Base-by-base conservation (phyloP, 495 filamentous ascomycete species). In the Peziza echinospora region DNA sequence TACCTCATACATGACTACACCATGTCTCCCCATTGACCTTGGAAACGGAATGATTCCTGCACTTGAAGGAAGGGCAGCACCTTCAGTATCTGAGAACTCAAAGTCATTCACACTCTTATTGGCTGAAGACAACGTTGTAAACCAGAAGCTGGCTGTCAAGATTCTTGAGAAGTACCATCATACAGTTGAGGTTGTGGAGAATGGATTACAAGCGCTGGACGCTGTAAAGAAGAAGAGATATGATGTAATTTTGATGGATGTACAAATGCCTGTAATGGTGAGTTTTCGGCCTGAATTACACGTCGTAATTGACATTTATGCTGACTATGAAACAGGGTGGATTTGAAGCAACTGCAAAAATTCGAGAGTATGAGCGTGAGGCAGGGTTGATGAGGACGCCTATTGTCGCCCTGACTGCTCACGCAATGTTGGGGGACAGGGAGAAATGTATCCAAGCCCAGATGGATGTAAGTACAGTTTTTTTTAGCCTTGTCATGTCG, bases 181-280 rank as follows among this genome's bases (percentile, higher is more conserved):
- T 62, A 81, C 78, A 11, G 87, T 96, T 24, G 91, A 86, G 11
- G 89, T 99, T 23, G 89, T 93, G 45, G 82, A 84, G 45, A 99
- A 99, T 56, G 89, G 89, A 39, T 67, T 82, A 43, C 89, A 96
- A 58, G 89, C 89, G 0, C 73, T 96, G 11, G 82, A 96, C 51
- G 77, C 78, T 22, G 74, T 96, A 51, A 84, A 84, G 66, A 73
- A 77, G 55, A 84, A 81, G 64, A 79, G 83, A 51, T 97, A 87
- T 57, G 89, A 97, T 63, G 82, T 92, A 54, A 89, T 97, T 51
- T 65, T 99, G 41, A 99, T 99, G 89, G 89, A 99, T 55, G 91
- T 99, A 5, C 91, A 96, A 61, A 99, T 99, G 91, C 91, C 91
- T 19, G 78, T 96, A 50, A 96, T 99, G 86, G 77, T 80, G n/a